Conservation (phyloP, 257 asterid genomes). For the Solanum ossicruentum region DNA sequence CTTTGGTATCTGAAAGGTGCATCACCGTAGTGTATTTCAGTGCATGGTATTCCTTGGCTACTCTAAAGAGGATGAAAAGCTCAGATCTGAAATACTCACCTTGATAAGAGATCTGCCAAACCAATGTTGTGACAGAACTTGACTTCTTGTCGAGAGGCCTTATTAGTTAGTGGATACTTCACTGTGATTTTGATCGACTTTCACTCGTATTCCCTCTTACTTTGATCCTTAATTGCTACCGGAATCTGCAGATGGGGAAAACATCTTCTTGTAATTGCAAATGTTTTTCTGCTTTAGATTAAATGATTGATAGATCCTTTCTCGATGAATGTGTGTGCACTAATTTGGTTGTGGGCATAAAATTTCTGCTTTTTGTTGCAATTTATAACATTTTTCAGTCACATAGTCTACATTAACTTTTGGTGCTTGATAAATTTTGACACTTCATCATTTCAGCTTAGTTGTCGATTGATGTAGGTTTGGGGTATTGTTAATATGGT, state of each 20-base stretch:
- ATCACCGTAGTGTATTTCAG: not conserved
- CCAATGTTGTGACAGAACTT: not conserved
- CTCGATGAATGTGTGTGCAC: not conserved
- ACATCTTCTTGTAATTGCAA: not conserved
- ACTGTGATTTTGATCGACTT: not conserved
- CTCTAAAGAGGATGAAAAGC: not conserved
- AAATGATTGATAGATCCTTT: not conserved
- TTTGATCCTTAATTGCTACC: not conserved
- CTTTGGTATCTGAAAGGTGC: not conserved
- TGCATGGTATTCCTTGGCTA: not conserved
- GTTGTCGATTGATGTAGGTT: not conserved
- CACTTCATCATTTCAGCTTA: not conserved
- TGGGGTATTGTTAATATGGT: not conserved
- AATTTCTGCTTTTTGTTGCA: not conserved
- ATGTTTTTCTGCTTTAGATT: not conserved
- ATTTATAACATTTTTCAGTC: not conserved
- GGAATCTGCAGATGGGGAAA: not conserved
- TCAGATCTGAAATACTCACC: not conserved
- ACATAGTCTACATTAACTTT: not conserved
- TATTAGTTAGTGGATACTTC: not conserved
- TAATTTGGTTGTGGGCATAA: not conserved
- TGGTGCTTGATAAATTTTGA: not conserved
- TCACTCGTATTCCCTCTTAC: not conserved
- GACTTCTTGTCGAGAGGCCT: not conserved
- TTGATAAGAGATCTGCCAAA: not conserved